Evolutionary conservation across 192 early-diverging fungal genomes (phyloP), one percentile per base, ranked within the genome.

Genomic region (Blastocladiella britannica): DNA sequence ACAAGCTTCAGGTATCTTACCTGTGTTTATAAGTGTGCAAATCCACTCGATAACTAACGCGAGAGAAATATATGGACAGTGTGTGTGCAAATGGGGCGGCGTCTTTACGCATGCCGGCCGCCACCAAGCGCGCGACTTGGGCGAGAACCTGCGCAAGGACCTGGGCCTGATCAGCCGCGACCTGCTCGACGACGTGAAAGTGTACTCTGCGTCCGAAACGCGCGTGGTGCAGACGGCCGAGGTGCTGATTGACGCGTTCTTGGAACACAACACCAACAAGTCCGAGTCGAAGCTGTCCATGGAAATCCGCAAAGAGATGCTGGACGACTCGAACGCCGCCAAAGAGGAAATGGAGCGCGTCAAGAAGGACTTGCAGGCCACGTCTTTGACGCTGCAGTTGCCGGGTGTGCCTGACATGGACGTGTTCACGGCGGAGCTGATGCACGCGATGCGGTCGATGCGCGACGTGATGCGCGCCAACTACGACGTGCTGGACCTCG

Each of bases 261-360:
- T 79, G 30, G 52, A 68, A 18, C 53, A 60, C 5, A 22, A 54
- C 7, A 62, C 62, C 22, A 12, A 20, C 7, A 20, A 47, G 2
- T 9, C 15, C 37, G 37, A 47, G 5, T 20, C 37, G 37, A 9
- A 9, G 4, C 1, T 3, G 15, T 20, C 37, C 15, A 73, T 92
- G 18, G 62, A 68, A 7, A 82, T 89, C 28, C 84, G 82, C 65
- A 82, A 90, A 57, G 88, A 91, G 31, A 86, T 94, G 82, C 67
- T 97, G 25, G 93, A 97, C 65, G 93, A 94, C 62, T 85, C 82
- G 61, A 85, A 92, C 58, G 87, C 82, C 2, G 93, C 90, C 31
- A 97, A 97, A 63, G 88, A 89, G 65, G 86, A 89, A 62, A 90
- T 84, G 70, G 93, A 97, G 54, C 59, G 55, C 15, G 88, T 91